These are phyloP conservation scores for Leishmania aethiopica DNA, from an alignment of 208 protist genomes.

Conservation along the genomic window DNA sequence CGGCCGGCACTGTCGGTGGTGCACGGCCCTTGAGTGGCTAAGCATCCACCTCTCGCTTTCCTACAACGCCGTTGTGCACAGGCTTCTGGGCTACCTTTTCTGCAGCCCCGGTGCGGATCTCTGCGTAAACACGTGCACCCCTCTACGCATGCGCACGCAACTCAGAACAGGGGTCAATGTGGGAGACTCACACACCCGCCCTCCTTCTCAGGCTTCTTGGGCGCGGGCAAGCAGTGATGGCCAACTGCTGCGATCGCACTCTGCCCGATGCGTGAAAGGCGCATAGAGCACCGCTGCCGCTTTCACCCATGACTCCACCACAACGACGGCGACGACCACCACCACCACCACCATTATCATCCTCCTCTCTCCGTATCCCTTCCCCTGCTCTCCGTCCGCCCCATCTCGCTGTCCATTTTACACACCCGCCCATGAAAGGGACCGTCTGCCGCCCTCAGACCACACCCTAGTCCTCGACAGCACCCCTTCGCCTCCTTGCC, in stretches of 20 bases:
- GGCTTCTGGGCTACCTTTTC: neutral
- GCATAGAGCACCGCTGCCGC: neutral
- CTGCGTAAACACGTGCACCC: neutral
- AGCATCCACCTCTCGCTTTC: neutral
- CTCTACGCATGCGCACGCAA: neutral
- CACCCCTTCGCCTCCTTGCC: neutral
- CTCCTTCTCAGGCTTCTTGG: neutral
- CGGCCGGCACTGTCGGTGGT: constrained; percentile 12
- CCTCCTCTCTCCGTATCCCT: neutral
- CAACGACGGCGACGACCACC: neutral
- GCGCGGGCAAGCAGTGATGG: neutral
- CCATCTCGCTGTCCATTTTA: neutral
- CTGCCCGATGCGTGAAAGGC: neutral
- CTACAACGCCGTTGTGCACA: neutral
- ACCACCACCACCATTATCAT: neutral
- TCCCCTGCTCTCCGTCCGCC: neutral
- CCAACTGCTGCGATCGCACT: neutral
- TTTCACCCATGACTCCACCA: neutral
- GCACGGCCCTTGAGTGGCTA: neutral
- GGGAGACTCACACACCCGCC: neutral
- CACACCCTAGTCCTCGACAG: neutral
- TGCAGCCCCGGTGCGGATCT: neutral
- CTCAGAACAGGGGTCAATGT: neutral
- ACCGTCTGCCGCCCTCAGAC: neutral
- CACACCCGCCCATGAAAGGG: neutral